Evolutionary conservation across 192 early-diverging fungal genomes (phyloP).

Genomic region (Coemansia guatemalensis): DNA sequence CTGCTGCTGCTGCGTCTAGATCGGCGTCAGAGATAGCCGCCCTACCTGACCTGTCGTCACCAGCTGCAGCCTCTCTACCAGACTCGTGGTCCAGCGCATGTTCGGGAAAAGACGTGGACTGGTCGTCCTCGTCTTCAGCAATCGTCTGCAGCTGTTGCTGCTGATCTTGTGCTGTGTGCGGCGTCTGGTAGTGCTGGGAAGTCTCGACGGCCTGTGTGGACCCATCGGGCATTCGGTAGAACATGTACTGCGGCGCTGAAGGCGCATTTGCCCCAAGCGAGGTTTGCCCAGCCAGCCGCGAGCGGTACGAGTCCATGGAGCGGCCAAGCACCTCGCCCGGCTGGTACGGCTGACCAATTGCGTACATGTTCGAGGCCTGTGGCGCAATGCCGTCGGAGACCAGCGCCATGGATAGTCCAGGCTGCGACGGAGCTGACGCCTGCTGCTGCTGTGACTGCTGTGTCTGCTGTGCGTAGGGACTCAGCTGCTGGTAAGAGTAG

Average conservation of each 20-base stretch:
- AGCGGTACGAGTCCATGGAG: conserved; percentile 39
- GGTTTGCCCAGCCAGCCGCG: conserved; percentile 22
- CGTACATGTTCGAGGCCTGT: conserved; percentile 32
- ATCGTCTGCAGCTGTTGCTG: conserved; percentile 42
- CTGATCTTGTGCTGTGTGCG: conserved; percentile 19
- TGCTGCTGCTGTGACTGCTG: conserved; percentile 21
- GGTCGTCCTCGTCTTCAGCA: conserved; percentile 38
- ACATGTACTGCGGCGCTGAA: conserved; percentile 38
- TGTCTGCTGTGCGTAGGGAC: conserved; percentile 18
- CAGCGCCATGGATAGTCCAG: conserved; percentile 18
- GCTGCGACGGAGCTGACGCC: conserved; percentile 4
- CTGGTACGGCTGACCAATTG: conserved; percentile 52
- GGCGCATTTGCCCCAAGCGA: background rate
- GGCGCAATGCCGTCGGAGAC: conserved; percentile 25
- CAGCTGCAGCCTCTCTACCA: conserved; percentile 7
- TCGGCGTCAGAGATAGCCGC: background rate
- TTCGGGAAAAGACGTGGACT: background rate
- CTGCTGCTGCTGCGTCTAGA: background rate
- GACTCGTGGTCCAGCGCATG: conserved; percentile 8
- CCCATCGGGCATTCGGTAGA: conserved; percentile 53
- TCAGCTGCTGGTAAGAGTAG: conserved; percentile 37
- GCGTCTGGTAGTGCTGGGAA: conserved; percentile 19
- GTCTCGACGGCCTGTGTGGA: conserved; percentile 30
- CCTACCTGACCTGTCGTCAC: background rate
- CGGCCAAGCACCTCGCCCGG: conserved; percentile 51